Percentiles rank a stretch among this genome's conserved stretches.
Evolutionary conservation across 352 stramenopile genomes (phyloP).

Genomic region (Pythium grandisporangium): DNA sequence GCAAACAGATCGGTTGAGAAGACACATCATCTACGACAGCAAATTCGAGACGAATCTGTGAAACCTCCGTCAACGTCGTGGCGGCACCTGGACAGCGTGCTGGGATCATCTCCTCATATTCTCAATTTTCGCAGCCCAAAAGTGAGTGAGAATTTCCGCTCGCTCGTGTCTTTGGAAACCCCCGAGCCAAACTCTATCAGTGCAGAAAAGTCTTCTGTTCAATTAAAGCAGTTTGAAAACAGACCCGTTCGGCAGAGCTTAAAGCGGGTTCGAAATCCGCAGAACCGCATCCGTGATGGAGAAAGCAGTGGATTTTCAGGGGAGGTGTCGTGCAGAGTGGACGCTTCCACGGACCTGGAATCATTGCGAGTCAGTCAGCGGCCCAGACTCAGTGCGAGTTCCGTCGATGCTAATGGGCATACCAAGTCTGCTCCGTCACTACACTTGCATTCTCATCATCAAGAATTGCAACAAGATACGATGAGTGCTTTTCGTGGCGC

Average conservation of each 20-base stretch:
- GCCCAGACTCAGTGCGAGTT: not conserved
- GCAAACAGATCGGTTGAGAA: no score
- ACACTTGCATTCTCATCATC: no score
- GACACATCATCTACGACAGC: no score
- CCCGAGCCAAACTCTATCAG: constrained; percentile 1
- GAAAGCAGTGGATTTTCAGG: constrained; percentile 61
- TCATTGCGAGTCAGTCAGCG: constrained; percentile 2
- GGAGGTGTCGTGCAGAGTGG: constrained; percentile 47
- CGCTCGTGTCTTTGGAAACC: constrained; percentile 20
- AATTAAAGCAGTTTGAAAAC: constrained; percentile 39
- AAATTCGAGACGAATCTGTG: constrained; percentile 14
- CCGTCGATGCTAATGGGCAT: no score
- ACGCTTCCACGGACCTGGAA: no score
- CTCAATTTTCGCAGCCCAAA: constrained; percentile 74
- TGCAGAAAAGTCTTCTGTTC: constrained; percentile 4
- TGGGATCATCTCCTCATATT: constrained; percentile 60
- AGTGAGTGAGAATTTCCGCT: constrained; percentile 69
- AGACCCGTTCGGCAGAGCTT: constrained; percentile 22
- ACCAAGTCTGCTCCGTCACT: no score
- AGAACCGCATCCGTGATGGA: constrained; percentile 35
- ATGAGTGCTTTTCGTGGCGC: no score
- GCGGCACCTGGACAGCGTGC: constrained; percentile 54
- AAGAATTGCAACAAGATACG: no score
- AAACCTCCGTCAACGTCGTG: constrained; percentile 37
- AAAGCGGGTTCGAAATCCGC: constrained; percentile 45